Evolutionary conservation across 495 filamentous ascomycete genomes (phyloP).

Genomic region (Penicillium pancosmium): DNA sequence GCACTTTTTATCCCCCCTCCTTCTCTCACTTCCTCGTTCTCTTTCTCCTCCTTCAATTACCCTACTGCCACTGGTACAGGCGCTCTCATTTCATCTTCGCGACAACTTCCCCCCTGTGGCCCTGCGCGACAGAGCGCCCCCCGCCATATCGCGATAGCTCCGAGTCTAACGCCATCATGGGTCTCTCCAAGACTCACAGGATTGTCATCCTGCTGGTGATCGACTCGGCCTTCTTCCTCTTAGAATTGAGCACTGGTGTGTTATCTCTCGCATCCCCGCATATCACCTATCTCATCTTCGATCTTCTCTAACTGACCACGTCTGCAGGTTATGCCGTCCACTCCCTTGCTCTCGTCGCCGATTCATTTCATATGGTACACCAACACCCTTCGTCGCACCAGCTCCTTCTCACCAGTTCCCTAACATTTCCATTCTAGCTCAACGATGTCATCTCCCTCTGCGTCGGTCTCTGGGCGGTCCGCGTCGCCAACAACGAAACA

Average conservation of each 20-base stretch:
- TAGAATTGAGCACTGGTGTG: constrained; percentile 80
- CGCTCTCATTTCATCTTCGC: neutral
- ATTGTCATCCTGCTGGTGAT: constrained; percentile 92
- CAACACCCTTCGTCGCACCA: neutral
- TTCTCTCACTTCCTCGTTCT: neutral
- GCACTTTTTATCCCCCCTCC: neutral
- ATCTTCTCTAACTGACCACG: constrained; percentile 18
- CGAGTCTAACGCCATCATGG: constrained; percentile 58
- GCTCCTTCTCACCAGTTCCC: neutral
- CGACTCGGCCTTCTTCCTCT: constrained; percentile 83
- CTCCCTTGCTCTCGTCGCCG: constrained; percentile 90
- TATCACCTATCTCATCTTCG: neutral
- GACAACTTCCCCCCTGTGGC: constrained; percentile 9
- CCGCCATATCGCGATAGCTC: constrained; percentile 11
- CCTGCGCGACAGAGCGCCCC: constrained; percentile 35
- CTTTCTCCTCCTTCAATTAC: neutral
- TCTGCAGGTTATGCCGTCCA: constrained; percentile 72
- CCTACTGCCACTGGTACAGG: neutral
- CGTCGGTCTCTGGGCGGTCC: constrained; percentile 95
- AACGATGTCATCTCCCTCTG: constrained; percentile 95
- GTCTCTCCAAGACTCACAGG: constrained; percentile 86
- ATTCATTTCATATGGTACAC: constrained; percentile 95
- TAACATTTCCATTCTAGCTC: constrained; percentile 42
- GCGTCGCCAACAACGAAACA: constrained; percentile 73
- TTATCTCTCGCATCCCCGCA: constrained; percentile 4